Conservation (phyloP, 345 rosid species). For the Euphorbia tirucalli region DNA sequence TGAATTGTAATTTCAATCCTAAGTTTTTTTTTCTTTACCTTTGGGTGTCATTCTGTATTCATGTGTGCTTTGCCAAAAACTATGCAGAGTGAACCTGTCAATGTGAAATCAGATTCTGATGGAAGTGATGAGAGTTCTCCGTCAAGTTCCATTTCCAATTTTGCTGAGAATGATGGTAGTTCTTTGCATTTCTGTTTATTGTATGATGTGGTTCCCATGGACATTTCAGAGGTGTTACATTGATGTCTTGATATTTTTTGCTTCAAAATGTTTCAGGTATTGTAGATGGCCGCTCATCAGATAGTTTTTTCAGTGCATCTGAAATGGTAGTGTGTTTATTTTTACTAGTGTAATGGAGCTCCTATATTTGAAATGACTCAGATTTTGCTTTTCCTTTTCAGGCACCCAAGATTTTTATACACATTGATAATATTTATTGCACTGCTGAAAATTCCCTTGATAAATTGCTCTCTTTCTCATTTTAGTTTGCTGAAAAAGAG, state of each 20-base stretch:
- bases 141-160: conserved; percentile 49
- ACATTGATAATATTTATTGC: not conserved
- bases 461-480: not conserved
- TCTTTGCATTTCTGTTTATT: conserved; percentile 9
- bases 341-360: not conserved
- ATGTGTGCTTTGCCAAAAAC: conserved; percentile 15
- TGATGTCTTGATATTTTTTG: conserved; percentile 31
- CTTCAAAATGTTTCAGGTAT: conserved; percentile 41
- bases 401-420: not conserved
- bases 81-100: conserved; percentile 50
- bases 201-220: conserved; percentile 4
- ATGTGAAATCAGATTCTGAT: conserved; percentile 47
- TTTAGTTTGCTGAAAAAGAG: not conserved
- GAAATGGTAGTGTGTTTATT: conserved; percentile 42
- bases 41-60: not conserved
- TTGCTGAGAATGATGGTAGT: conserved; percentile 40
- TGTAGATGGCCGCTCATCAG: conserved; percentile 26
- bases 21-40: not conserved
- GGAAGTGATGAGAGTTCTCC: conserved; percentile 51
- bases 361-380: not conserved
- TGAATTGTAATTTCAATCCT: conserved; percentile 15
- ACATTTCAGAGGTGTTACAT: conserved; percentile 10
- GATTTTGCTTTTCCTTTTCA: not conserved
- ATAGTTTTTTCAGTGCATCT: conserved; percentile 26
- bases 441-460: not conserved